Evolutionary conservation across 306 rosid species (phyloP), one percentile per base, ranked within the genome.

Genomic region (Malus sieversii): DNA sequence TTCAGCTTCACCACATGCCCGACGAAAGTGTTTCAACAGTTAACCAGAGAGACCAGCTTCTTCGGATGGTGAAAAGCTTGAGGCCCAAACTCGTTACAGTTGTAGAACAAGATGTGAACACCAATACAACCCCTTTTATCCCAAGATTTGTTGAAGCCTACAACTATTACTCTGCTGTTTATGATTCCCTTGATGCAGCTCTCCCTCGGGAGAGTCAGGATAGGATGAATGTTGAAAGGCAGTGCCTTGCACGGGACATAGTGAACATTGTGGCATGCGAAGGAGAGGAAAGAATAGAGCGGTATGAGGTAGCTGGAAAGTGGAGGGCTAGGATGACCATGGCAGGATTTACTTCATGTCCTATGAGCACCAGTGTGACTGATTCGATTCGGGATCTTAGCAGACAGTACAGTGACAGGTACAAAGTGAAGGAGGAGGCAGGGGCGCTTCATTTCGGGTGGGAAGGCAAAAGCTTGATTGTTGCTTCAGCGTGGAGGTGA

Each of bases 1-100:
- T 92, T 77, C 96, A 85, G 89, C 99, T 95, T 76, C 99, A 95
- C 81, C 99, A 95, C 88, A 92, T 95, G 97, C 99, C 96, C 8
- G 97, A 95, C 55, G 99, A 95, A 83, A 95, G 97, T 8, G 99
- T 95, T 65, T 92, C 99, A 9, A 92, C 93, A 0, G 89, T 88
- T 16, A 95, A 95, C 52, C 85, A 87, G 68, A 82, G 97, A 23
- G 99, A 95, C 84, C 96, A 86, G 75, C 99, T 95, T 77, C 99
- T 95, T 32, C 93, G 88, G 35, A 82, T 95, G 90, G 97, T 90
- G 4, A 95, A 92, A 87, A 86, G 92, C 85, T 70, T 95, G 88
- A 90, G 85, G 40, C 99, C 99, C 0, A 95, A 88, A 86, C 86
- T 95, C 1, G 99, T 92, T 11, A 92, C 99, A 6, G 89, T 95